Percentiles rank a stretch among this genome's conserved stretches.
phyloP scores from a whole-genome alignment of 2,329 filamentous ascomycete genomes.

The Talaromyces sp. region DNA sequence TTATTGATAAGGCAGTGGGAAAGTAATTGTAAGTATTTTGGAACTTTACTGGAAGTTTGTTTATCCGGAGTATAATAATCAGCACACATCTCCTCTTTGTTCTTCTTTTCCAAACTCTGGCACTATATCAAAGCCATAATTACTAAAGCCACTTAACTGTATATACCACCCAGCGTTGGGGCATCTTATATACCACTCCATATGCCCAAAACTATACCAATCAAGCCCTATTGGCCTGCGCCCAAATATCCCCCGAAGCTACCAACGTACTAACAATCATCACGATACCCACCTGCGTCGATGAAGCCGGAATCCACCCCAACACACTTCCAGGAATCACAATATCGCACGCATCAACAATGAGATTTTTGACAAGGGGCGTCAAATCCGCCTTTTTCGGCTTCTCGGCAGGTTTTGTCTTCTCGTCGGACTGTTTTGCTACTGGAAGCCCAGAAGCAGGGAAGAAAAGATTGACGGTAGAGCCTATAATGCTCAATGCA shows the following conservation, averaged over 20 bases:
- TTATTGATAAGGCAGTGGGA: conserved; percentile 18
- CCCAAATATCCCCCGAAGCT: conserved; percentile 62
- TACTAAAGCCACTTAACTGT: background rate
- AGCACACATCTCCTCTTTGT: background rate
- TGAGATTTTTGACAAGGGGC: conserved; percentile 47
- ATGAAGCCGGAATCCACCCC: conserved; percentile 57
- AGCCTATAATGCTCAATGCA: conserved; percentile 47
- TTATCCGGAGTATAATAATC: background rate
- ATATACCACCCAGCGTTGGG: background rate
- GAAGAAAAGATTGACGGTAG: conserved; percentile 29
- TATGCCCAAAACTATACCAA: background rate
- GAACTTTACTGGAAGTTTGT: background rate
- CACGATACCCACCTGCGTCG: conserved; percentile 54
- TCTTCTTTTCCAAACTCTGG: background rate
- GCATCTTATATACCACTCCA: background rate
- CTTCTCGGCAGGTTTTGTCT: conserved; percentile 22
- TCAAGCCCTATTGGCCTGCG: conserved; percentile 9
- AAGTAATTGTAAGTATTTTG: background rate
- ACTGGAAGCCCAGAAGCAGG: conserved; percentile 19
- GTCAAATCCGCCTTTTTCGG: conserved; percentile 23
- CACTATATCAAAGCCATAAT: background rate
- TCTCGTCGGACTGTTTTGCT: conserved; percentile 21
- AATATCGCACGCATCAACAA: conserved; percentile 61
- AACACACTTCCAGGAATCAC: conserved; percentile 59
- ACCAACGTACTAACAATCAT: conserved; percentile 63